phyloP scores from a whole-genome alignment of 495 filamentous ascomycete species.

The Apodospora peruviana region DNA sequence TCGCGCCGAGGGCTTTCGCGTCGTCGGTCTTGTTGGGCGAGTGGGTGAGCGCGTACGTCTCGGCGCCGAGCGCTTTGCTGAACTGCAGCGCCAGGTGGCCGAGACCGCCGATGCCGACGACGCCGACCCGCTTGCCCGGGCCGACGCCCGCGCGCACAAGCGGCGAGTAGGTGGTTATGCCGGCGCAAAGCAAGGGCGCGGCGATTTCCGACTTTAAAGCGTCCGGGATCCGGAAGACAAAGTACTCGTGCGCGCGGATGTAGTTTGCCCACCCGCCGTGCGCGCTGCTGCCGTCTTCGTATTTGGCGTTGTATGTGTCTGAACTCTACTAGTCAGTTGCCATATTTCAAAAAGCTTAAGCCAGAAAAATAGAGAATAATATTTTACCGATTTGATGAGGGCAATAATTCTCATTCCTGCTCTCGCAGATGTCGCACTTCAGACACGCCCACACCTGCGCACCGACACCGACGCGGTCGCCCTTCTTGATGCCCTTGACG shows the following conservation, averaged over 20 bases:
- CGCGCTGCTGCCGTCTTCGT: slow-evolving; percentile 22
- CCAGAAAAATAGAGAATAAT: not conserved
- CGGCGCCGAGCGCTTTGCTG: slow-evolving; percentile 59
- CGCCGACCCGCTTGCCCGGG: slow-evolving; percentile 63
- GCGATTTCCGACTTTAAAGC: slow-evolving; percentile 55
- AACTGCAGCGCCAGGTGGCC: slow-evolving; percentile 63
- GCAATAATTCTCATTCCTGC: slow-evolving; percentile 73
- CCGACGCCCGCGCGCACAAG: slow-evolving; percentile 57
- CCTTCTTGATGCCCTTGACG: slow-evolving; percentile 51
- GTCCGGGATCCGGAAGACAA: slow-evolving; percentile 70
- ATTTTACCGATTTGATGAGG: slow-evolving; percentile 45
- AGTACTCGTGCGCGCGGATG: slow-evolving; percentile 72
- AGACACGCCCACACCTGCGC: slow-evolving; percentile 72
- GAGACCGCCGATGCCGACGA: slow-evolving; percentile 68
- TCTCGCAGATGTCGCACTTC: slow-evolving; percentile 40
- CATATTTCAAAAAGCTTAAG: not conserved
- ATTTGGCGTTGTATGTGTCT: slow-evolving; percentile 30
- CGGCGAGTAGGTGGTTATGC: slow-evolving; percentile 66
- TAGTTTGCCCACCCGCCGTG: slow-evolving; percentile 45
- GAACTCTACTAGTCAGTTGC: not conserved
- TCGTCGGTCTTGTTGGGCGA: slow-evolving; percentile 54
- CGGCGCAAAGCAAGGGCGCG: slow-evolving; percentile 76
- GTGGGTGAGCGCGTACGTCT: slow-evolving; percentile 63
- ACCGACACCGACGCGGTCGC: slow-evolving; percentile 75
- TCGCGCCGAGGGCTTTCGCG: slow-evolving; percentile 56